phyloP scores from a whole-genome alignment of 305 asterid genomes.

The Solanum hybrid region DNA sequence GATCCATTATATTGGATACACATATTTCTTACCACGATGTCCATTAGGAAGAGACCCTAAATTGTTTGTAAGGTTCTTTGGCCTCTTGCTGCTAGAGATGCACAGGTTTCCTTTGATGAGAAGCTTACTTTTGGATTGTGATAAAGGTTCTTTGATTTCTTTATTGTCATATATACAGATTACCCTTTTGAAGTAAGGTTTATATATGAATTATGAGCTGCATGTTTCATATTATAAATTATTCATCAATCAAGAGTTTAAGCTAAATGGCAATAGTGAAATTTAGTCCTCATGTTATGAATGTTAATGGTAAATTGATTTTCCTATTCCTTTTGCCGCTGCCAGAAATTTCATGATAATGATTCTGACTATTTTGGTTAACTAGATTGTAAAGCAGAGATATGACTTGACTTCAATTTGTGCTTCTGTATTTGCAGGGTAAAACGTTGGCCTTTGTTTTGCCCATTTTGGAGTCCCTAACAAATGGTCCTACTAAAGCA shows the following conservation, averaged over 20 bases:
- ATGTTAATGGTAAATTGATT: neutral
- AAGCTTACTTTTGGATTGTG: neutral
- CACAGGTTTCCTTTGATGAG: neutral
- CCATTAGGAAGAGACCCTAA: neutral
- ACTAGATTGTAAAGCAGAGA: neutral
- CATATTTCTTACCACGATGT: neutral
- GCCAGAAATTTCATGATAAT: neutral
- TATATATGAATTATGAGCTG: neutral
- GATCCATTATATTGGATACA: neutral
- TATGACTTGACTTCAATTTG: neutral
- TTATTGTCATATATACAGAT: neutral
- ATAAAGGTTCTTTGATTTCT: neutral
- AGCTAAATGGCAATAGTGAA: neutral
- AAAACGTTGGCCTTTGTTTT: conserved; percentile 92
- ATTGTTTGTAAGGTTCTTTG: neutral
- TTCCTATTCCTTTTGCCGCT: neutral
- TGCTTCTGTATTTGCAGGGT: conserved; percentile 36
- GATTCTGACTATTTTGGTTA: neutral
- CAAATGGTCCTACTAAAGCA: conserved; percentile 57
- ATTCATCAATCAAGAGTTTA: neutral
- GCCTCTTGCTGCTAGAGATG: neutral
- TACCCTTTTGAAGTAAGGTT: neutral
- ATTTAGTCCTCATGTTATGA: neutral
- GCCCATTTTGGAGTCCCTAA: conserved; percentile 87
- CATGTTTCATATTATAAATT: neutral